These are phyloP conservation scores for Blastomyces silverae DNA, from an alignment of 2,329 filamentous ascomycete species.

Conservation along the genomic window DNA sequence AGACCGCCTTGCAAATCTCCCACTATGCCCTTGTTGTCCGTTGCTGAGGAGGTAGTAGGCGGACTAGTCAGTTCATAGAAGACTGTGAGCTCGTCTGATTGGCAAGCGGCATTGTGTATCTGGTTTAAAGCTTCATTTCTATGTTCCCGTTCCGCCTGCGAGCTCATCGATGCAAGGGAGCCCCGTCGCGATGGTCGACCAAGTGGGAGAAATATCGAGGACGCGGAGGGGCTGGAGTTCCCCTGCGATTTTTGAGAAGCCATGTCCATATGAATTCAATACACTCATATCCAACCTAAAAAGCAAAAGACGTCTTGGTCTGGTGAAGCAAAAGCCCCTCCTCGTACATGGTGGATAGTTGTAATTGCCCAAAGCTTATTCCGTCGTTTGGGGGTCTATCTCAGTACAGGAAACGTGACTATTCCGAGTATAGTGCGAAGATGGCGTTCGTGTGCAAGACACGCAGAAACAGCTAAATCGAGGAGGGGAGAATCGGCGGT, in stretches of 20 bases:
- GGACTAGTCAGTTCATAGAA: conserved; percentile 78
- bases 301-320: neutral
- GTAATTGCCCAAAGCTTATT: neutral
- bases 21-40: conserved; percentile 63
- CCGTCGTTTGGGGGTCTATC: neutral
- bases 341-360: neutral
- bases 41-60: conserved; percentile 53
- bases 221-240: conserved; percentile 40
- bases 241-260: conserved; percentile 35
- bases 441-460: neutral
- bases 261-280: conserved; percentile 27
- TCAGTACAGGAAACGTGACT: neutral
- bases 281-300: neutral
- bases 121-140: conserved; percentile 72
- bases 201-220: conserved; percentile 41
- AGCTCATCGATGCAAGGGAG: conserved; percentile 47
- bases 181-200: conserved; percentile 38
- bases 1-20: conserved; percentile 77
- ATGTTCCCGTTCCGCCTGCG: conserved; percentile 62
- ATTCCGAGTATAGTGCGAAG: neutral
- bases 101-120: conserved; percentile 83
- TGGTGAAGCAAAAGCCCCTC: neutral
- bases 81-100: conserved; percentile 75
- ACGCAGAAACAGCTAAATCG: neutral
- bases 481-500: neutral